Base-by-base conservation (phyloP, 2,329 filamentous ascomycete species). In the Nothomitra cinnamomea region DNA sequence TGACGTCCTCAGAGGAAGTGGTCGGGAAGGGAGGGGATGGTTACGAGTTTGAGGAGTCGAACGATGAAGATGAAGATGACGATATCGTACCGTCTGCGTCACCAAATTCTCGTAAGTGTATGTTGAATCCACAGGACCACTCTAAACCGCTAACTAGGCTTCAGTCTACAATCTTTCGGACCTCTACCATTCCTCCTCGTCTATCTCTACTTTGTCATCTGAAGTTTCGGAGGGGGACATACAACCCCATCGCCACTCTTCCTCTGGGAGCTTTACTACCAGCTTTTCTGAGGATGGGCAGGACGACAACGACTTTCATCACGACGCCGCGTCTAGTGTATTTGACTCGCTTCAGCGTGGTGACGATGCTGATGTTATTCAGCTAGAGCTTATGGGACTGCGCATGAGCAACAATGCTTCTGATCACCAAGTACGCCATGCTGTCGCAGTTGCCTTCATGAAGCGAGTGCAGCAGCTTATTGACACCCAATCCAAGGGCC, bases 361-460 rank as follows among this genome's bases (percentile, higher is more conserved):
- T 21, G 72, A 79, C 51, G 77, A 79, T 13, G 78, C 80, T 10
- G 86, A 94, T 64, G 92, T 94, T 58, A 89, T 95, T 62, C 87
- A 90, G 65, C 78, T 96, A 35, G 92, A 98, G 65, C 85, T 98
- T 57, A 94, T 89, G 72, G 86, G 87, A 48, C 74, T 96, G n/a
- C 83, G 90, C 10, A 86, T 98, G 66, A 84, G 83, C 53, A 87
- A 85, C 61, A 87, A 96, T 62, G 92, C 92, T 1, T 89, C 87
- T 1, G 90, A 95, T 62, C 77, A 83, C 58, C 85, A 92, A 66
- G 86, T 96, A 62, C 85, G 90, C 45, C 82, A 83, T 35, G 88
- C 92, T 15, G 82, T 96, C 22, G 87, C 87, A 1, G 79, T 83
- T 1, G 85, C 89, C 0, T 90, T 96, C 64, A 84, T 87, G 61